A percentile compares a stretch with the other conserved stretches of the same genome.
Evolutionary conservation across 179 eudicot species (phyloP).

Genomic region (Heliamphora pulchella): DNA sequence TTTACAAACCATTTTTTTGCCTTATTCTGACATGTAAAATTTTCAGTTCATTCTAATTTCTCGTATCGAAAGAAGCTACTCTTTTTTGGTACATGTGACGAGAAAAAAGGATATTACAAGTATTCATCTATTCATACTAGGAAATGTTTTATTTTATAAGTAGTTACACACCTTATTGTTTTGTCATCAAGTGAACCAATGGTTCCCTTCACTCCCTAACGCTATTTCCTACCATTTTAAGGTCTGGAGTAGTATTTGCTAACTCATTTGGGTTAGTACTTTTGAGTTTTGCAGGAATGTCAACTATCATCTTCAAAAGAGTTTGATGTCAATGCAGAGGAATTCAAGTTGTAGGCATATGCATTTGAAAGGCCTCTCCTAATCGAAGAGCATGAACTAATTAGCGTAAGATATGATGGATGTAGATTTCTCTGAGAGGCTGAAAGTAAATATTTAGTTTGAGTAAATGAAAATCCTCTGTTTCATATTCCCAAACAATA

Average conservation of each 20-base stretch:
- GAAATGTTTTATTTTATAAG: background rate
- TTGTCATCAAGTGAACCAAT: background rate
- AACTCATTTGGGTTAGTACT: constrained; percentile 5
- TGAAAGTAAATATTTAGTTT: no score
- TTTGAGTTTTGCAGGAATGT: constrained; percentile 40
- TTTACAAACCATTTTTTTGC: no score
- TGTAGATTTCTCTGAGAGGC: no score
- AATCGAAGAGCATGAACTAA: background rate
- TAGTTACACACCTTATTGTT: background rate
- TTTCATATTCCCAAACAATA: background rate
- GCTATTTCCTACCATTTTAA: background rate
- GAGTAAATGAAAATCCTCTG: no score
- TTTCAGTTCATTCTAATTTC: no score
- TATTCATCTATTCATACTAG: background rate
- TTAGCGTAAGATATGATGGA: background rate
- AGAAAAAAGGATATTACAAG: background rate
- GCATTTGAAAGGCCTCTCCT: background rate
- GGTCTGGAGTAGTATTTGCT: background rate
- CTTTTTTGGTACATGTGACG: no score
- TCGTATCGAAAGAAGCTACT: no score
- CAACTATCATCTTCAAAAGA: constrained; percentile 48
- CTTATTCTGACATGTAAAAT: no score
- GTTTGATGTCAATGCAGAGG: constrained; percentile 26
- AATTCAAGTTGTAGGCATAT: constrained; percentile 16
- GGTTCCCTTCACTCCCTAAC: no score